phyloP scores from a whole-genome alignment of 2,329 filamentous ascomycete genomes.

The Sphaerostilbella broomeana region DNA sequence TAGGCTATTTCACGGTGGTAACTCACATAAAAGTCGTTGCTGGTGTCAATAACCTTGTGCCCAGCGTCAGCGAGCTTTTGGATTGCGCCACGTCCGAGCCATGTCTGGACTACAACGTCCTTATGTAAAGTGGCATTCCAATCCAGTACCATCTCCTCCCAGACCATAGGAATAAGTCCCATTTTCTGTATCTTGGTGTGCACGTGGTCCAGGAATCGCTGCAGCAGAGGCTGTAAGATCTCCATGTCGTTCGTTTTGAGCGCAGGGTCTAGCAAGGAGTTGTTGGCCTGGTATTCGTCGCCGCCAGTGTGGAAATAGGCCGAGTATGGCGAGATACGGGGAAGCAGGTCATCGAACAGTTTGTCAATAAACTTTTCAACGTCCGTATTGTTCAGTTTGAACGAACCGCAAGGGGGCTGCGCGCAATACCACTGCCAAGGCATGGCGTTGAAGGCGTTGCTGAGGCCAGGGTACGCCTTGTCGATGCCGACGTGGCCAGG shows the following conservation, averaged over 20 bases:
- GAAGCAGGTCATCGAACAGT: conserved; percentile 70
- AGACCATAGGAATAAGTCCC: conserved; percentile 68
- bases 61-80: conserved; percentile 54
- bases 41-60: conserved; percentile 65
- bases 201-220: conserved; percentile 66
- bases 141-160: conserved; percentile 77
- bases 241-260: conserved; percentile 58
- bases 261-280: conserved; percentile 60
- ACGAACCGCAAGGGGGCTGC: conserved; percentile 60
- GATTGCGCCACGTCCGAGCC: conserved; percentile 61
- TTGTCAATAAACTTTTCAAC: conserved; percentile 67
- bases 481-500: conserved; percentile 52
- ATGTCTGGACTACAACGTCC: conserved; percentile 72
- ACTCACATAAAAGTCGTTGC: conserved; percentile 70
- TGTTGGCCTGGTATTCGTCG: conserved; percentile 74
- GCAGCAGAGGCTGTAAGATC: conserved; percentile 67
- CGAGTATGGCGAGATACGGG: conserved; percentile 61
- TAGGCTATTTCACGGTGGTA: no score
- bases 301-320: conserved; percentile 81
- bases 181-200: conserved; percentile 57
- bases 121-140: conserved; percentile 70
- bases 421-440: conserved; percentile 56
- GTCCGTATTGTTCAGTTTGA: conserved; percentile 67
- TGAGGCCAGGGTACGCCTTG: conserved; percentile 45
- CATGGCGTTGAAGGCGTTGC: conserved; percentile 47